Conservation (phyloP, 2,329 filamentous ascomycete genomes). For the Exophiala spinifera region DNA sequence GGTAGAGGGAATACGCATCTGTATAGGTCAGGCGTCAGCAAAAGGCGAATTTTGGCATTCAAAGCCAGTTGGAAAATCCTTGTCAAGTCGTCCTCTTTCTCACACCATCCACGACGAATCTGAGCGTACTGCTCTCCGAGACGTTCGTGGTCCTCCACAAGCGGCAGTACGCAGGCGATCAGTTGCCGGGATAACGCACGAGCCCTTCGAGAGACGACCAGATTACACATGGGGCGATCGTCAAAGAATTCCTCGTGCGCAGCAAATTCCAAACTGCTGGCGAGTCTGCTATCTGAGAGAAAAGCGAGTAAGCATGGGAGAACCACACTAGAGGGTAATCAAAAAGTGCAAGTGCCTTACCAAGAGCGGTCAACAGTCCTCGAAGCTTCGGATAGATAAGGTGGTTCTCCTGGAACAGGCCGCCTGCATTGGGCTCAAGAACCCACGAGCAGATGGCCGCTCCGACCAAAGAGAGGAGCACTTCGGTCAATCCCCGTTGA, state of each 20-base stretch:
- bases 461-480: background rate
- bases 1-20: background rate
- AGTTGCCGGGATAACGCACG: too few relatives aligned
- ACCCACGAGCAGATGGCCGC: conserved; percentile 8
- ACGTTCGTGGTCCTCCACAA: background rate
- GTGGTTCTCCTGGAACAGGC: conserved; percentile 6
- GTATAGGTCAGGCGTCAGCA: conserved; percentile 8
- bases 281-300: background rate
- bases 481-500: background rate
- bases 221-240: background rate
- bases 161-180: background rate
- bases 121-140: background rate
- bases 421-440: conserved; percentile 4
- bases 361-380: background rate
- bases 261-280: background rate
- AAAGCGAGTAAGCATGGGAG: background rate
- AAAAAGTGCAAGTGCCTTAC: background rate
- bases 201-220: background rate
- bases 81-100: background rate
- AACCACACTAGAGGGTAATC: background rate
- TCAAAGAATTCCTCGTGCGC: background rate
- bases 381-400: conserved; percentile 1
- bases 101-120: too few relatives aligned
- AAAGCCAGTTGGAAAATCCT: conserved; percentile 8
- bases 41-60: background rate